Base-by-base conservation (phyloP, 129 eudicot species). In the Oenanthe sinensis region DNA sequence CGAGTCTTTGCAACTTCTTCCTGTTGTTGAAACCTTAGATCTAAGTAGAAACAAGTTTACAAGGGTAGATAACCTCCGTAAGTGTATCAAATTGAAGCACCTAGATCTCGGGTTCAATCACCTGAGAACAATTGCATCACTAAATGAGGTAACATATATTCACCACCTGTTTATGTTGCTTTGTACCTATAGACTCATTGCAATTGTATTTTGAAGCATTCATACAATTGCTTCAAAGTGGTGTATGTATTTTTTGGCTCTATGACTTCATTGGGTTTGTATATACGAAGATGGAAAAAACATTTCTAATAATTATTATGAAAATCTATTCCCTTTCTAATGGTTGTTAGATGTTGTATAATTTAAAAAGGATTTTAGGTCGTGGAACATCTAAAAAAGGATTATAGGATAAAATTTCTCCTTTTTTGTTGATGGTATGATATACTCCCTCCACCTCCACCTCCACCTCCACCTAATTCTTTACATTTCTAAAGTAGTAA, bases 51-150 rank as follows among this genome's bases (percentile, higher is more conserved):
- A 94, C 87, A 94, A 91, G 92, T 90, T 94, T 75, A 81, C 96
- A 63, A 94, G 90, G 85, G 97, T 87, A 82, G 92, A 94, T 88
- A 91, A 94, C 81, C 89, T 94, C 48, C 83, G 87, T 81, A 90
- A 83, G 30, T 91, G 98, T 80, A 79, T 85, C 81, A 91, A 83
- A 79, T 75, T 94, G 83, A 89, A 87, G 84, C 93, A 94, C 78
- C 86, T 94, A 82, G 98, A 94, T 81, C 89, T 94, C 33, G 98
- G 98, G 70, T 94, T 90, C 81, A 94, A 91, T 90, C 92, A 88
- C 55, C 86, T 94, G 75, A 85, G 97, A 87, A 84, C 93, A 63
- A 77, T 94, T 82, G 78, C 88, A 54, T 85, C 93, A 14, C 82
- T 94, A 80, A 80, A 85, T 67, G 89, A 94, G 97, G 98, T 91